Base-by-base conservation (phyloP, 2,329 filamentous ascomycete species). In the Cordyceps militaris region DNA sequence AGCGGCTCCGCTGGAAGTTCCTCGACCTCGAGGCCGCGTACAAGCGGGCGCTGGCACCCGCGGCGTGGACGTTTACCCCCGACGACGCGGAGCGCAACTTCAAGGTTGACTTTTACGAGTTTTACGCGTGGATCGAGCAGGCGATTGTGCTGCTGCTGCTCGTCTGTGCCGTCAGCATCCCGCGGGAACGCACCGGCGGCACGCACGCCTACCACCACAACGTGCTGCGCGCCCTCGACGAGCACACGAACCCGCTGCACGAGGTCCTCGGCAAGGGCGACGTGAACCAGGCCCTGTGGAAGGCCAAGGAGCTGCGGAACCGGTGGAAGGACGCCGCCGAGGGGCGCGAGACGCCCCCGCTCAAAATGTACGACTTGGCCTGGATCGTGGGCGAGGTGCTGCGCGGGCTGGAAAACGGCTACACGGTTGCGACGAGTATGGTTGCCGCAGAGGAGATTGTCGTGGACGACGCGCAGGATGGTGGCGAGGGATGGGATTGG, bases 41-140 rank as follows among this genome's bases (percentile, higher is more conserved):
- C 65, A 69, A 68, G n/a, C 72, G 75, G 1, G 82, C 83, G 0
- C 72, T 73, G 24, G 67, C 71, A 36, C 73, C 73, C 6, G 58
- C 67, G 1, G 65, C 67, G 1, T 68, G 64, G 34, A 70, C 66
- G 42, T 73, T 76, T 46, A 64, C 70, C 0, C 64, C 66, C 21
- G 67, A 69, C 5, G 78, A 81, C 61, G 80, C 80, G 0, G 83
- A 86, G 68, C 77, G 82, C 16, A 89, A 89, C 77, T 90, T 90
- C 74, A 89, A 90, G 68, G 78, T 90, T 8, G 87, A 90, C 66
- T 91, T 90, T 61, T 85, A 88, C 70, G 87, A 91, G 66, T 90
- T 86, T 69, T 90, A 90, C 72, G 82, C 83, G 53, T 78, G 88
- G 36, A 79, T 90, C 7, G 87, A 91, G 71, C 82, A 87, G 30